Evolutionary conservation across 2,329 filamentous ascomycete genomes (phyloP).

Genomic region (Fusarium sp.): DNA sequence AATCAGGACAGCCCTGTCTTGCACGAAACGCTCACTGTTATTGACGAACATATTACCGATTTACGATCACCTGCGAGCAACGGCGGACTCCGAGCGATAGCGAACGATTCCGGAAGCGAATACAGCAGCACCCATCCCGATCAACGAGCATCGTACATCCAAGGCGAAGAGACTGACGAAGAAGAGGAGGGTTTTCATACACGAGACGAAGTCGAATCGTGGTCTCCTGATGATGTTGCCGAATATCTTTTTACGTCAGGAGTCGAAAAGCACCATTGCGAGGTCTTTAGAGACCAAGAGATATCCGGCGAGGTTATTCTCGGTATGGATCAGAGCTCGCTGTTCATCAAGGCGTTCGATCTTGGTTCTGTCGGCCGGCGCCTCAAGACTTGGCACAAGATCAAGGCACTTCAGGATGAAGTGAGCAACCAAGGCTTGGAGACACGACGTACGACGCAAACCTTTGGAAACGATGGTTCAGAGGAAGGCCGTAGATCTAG

Average conservation of each 20-base stretch:
- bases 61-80: slow-evolving; percentile 69
- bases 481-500: slow-evolving; percentile 64
- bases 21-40: slow-evolving; percentile 94
- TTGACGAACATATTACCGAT: slow-evolving; percentile 96
- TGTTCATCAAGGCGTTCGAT: slow-evolving; percentile 96
- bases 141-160: slow-evolving; percentile 87
- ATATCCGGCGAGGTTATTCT: slow-evolving; percentile 93
- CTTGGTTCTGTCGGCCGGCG: slow-evolving; percentile 89
- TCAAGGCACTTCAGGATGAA: slow-evolving; percentile 91
- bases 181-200: slow-evolving; percentile 83
- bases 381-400: slow-evolving; percentile 96
- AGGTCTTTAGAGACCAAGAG: slow-evolving; percentile 95
- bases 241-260: slow-evolving; percentile 88
- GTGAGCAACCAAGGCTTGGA: slow-evolving; percentile 65
- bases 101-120: slow-evolving; percentile 86
- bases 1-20: slow-evolving; percentile 78
- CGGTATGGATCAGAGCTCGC: slow-evolving; percentile 93
- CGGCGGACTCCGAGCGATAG: slow-evolving; percentile 62
- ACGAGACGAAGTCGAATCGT: slow-evolving; percentile 78
- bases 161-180: slow-evolving; percentile 94
- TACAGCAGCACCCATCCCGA: slow-evolving; percentile 86
- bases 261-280: slow-evolving; percentile 89
- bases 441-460: slow-evolving; percentile 65
- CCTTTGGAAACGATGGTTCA: slow-evolving; percentile 70
- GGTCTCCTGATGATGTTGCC: slow-evolving; percentile 85